phyloP scores from a whole-genome alignment of 2,329 filamentous ascomycete genomes.

The Chaetomium globosum region DNA sequence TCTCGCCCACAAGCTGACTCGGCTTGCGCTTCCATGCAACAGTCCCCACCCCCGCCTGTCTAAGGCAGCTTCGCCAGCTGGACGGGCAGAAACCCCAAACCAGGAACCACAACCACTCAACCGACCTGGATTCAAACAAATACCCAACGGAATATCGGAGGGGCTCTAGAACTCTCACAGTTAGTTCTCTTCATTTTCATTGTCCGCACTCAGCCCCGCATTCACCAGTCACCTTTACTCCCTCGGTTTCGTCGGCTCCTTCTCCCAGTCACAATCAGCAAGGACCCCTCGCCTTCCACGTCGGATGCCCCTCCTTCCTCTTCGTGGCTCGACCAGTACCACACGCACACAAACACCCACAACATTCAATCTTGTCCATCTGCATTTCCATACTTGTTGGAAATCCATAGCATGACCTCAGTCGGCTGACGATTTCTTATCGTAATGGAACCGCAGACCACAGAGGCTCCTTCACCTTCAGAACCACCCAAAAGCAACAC shows the following conservation, averaged over 20 bases:
- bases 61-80: constrained; percentile 29
- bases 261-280: background rate
- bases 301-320: constrained; percentile 13
- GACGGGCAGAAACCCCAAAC: constrained; percentile 32
- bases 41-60: constrained; percentile 30
- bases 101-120: constrained; percentile 17
- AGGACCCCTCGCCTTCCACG: constrained; percentile 8
- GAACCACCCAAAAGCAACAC: constrained; percentile 12
- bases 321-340: background rate
- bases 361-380: constrained; percentile 22
- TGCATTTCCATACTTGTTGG: constrained; percentile 20
- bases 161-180: constrained; percentile 1
- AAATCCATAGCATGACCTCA: constrained; percentile 40
- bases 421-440: constrained; percentile 43
- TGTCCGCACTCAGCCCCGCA: background rate
- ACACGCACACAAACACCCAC: background rate
- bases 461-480: constrained; percentile 23
- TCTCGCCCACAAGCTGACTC: constrained; percentile 29
- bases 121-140: constrained; percentile 2
- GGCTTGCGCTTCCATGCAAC: constrained; percentile 21
- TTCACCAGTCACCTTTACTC: constrained; percentile 8
- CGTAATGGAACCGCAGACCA: constrained; percentile 57
- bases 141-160: background rate
- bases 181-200: constrained; percentile 17
- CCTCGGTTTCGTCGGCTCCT: background rate